Evolutionary conservation across 352 stramenopile genomes (phyloP), one percentile per base, ranked within the genome.

Genomic region (Pythium insidiosum): DNA sequence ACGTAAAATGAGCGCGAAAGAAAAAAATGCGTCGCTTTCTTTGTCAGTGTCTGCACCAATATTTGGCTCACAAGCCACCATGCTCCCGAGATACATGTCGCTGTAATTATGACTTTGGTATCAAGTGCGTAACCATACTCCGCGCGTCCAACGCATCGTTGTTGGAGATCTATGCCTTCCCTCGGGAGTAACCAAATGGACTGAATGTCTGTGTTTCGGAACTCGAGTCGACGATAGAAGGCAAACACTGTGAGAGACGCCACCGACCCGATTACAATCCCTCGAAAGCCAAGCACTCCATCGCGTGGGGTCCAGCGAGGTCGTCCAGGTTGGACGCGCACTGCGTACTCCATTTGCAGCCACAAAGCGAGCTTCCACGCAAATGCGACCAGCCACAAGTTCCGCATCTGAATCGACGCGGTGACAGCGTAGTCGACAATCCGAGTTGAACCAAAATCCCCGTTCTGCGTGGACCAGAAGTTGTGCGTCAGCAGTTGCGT

Each of bases 391-490:
- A 63, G 48, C 58, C 53, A 67, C 10, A 59, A 42, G 30, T 55
- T 56, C 13, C 58, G 58, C 48, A 67, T 63, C 20, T 61, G 58
- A 15, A 63, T 54, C 0, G 47, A n/a, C n/a, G n/a, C n/a, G n/a
- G n/a, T n/a, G n/a, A n/a, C n/a, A n/a, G n/a, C n/a, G n/a, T n/a
- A n/a, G n/a, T n/a, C n/a, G n/a, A n/a, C n/a, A n/a, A n/a, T n/a
- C n/a, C n/a, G n/a, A n/a, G n/a, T 48, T 9, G 50, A 28, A 1
- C 20, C 43, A 2, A 37, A 1, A 11, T 30, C 26, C 16, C 53
- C 52, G 4, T 37, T 36, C 0, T 46, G n/a, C 0, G 53, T 51
- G 3, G 52, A 28, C 43, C 43, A 62, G 9, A 34, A 23, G 15
- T 46, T 44, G 16, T 66, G 34, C 2, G 25, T 40, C 3, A 53